Base-by-base conservation (phyloP, 2,329 filamentous ascomycete species). In the Thermothelomyces thermophilus region DNA sequence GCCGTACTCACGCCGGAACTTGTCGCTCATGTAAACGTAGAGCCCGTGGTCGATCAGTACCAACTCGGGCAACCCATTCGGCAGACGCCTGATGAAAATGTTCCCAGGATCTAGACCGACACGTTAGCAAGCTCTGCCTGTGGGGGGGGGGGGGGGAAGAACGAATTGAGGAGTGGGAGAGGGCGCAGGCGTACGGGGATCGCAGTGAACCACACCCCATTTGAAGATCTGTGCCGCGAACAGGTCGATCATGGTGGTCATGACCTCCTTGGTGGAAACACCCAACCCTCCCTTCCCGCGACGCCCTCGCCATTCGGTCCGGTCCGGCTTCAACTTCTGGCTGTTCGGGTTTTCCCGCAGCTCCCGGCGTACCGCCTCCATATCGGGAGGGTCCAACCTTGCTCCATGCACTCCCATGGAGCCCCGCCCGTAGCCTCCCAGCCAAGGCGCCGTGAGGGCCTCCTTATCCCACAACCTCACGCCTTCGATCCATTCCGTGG, bases 221-320 rank as follows among this genome's bases (percentile, higher is more conserved):
- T 95, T 84, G 73, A 96, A 98, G 77, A 97, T 97, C 64, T 97
- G 91, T 2, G 89, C 90, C n/a, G 85, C 87, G 73, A 97, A 98
- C 30, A 97, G 77, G 65, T 96, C 91, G 43, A 96, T 81, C 83
- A 97, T 96, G 28, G 89, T 96, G 5, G 85, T 86, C 93, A 97
- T 97, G 52, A 96, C 89, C 52, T 91, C 85, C 62, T 86, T 87
- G 26, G 89, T 74, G 7, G 81, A 83, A 3, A 98, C 73, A 0
- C 93, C 93, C 0, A 97, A 79, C 0, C 93, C 93, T 43, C 90
- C 91, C 53, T 80, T 82, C 22, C 81, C 79, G 43, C 80, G 77
- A 6, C 68, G 70, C 4, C 91, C 90, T 59, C 79, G 82, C 90
- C 90, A 96, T 60, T 80, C 76, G 34, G 82, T 78, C 9, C 91